Conservation (phyloP, 208 protist genomes). For the Crithidia acanthocephali region DNA sequence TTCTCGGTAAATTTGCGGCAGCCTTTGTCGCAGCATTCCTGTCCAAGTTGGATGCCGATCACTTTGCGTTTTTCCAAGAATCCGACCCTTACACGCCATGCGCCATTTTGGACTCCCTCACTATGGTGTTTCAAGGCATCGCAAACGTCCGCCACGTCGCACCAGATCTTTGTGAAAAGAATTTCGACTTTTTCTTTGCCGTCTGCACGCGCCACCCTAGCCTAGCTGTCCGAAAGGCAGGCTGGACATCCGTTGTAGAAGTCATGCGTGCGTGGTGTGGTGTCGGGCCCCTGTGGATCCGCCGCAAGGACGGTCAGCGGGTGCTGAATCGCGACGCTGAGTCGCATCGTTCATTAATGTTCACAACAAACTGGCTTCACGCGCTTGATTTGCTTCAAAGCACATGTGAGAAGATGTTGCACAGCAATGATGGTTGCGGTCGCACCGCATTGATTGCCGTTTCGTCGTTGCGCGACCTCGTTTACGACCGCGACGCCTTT, state of each 20-base stretch:
- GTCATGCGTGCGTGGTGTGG: constrained; percentile 51
- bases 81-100: constrained; percentile 66
- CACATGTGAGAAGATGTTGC: constrained; percentile 34
- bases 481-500: constrained; percentile 47
- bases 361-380: constrained; percentile 49
- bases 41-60: constrained; percentile 46
- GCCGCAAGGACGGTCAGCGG: constrained; percentile 21
- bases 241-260: constrained; percentile 35
- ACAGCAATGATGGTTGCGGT: constrained; percentile 38
- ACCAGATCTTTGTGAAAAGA: constrained; percentile 29
- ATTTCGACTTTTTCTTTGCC: constrained; percentile 39
- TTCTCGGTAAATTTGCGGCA: constrained; percentile 45
- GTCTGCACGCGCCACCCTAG: constrained; percentile 37
- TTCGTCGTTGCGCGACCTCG: constrained; percentile 55
- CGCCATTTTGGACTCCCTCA: constrained; percentile 44
- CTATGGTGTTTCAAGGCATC: constrained; percentile 42
- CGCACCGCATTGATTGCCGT: constrained; percentile 50
- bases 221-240: constrained; percentile 31
- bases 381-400: constrained; percentile 35
- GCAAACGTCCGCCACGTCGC: constrained; percentile 40
- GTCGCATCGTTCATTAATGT: constrained; percentile 33
- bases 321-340: constrained; percentile 26
- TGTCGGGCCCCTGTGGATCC: constrained; percentile 25
- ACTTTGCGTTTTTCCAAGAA: constrained; percentile 73
- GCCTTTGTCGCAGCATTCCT: constrained; percentile 66